Percentiles rank a stretch among this genome's conserved stretches.
Conservation (phyloP, 73 alveolate genomes). For the Paramecium tetraurelia region DNA sequence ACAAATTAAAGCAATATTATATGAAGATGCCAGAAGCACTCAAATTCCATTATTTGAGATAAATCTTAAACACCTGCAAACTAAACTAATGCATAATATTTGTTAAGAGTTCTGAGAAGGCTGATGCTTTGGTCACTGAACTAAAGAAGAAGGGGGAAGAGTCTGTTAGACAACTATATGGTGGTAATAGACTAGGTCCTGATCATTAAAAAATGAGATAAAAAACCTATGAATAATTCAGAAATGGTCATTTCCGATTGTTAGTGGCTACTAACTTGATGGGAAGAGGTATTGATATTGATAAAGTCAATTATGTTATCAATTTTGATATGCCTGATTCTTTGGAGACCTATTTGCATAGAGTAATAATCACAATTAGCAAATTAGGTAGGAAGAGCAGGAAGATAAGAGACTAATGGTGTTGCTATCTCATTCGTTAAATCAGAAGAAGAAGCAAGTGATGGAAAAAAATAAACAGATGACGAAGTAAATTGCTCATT, state of each 20-base stretch:
- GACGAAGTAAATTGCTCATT: not conserved
- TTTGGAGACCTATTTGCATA: conserved; percentile 87
- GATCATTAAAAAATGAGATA: conserved; percentile 40
- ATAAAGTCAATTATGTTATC: conserved; percentile 98
- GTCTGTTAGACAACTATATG: conserved; percentile 38
- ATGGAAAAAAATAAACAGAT: not conserved
- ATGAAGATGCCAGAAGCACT: conserved; percentile 95
- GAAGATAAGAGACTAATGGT: conserved; percentile 99
- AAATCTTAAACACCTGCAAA: conserved; percentile 63
- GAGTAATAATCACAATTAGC: conserved; percentile 67
- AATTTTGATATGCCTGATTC: conserved; percentile 95
- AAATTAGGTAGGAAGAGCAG: conserved; percentile 97
- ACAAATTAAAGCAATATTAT: conserved; percentile 98
- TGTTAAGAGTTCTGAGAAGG: conserved; percentile 53
- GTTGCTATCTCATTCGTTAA: conserved; percentile 93
- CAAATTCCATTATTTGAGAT: conserved; percentile 73
- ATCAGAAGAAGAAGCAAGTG: conserved; percentile 80
- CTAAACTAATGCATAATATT: conserved; percentile 53
- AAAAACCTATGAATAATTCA: conserved; percentile 67
- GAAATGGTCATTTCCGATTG: conserved; percentile 96
- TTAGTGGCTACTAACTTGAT: conserved; percentile 99
- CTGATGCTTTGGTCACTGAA: conserved; percentile 45
- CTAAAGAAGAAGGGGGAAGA: conserved; percentile 46
- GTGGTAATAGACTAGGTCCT: not conserved
- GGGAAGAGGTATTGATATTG: conserved; percentile 99